Evolutionary conservation across 495 filamentous ascomycete species (phyloP).

Genomic region (Talaromyces nanjingensis): DNA sequence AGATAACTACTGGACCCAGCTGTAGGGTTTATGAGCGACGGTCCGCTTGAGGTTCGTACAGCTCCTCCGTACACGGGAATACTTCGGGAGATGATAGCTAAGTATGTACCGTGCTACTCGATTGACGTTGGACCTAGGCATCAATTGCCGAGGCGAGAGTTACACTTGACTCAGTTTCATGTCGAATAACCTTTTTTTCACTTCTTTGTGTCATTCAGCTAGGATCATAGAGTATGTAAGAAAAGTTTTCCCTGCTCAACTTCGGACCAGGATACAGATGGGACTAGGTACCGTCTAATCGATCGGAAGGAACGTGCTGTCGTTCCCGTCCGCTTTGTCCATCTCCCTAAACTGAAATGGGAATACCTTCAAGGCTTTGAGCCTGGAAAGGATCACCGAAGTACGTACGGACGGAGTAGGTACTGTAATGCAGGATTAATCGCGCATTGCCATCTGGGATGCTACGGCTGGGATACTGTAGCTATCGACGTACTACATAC

Average conservation of each 20-base stretch:
- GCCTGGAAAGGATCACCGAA: not conserved
- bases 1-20: not conserved
- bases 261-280: not conserved
- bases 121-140: not conserved
- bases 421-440: not conserved
- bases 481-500: not conserved
- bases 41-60: not conserved
- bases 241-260: not conserved
- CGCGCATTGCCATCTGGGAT: not conserved
- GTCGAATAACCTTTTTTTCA: not conserved
- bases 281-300: not conserved
- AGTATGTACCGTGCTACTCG: not conserved
- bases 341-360: not conserved
- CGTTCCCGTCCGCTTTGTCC: not conserved
- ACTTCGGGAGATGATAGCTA: too few relatives aligned
- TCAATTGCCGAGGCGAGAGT: not conserved
- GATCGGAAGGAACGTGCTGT: not conserved
- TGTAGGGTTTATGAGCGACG: not conserved
- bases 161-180: not conserved
- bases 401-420: not conserved
- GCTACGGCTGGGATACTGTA: not conserved
- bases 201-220: not conserved
- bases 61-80: not conserved
- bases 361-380: not conserved
- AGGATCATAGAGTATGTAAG: not conserved